Percentiles rank a stretch among this genome's conserved stretches.
Conservation (phyloP, 306 rosid species). For the Dryas octopetala region DNA sequence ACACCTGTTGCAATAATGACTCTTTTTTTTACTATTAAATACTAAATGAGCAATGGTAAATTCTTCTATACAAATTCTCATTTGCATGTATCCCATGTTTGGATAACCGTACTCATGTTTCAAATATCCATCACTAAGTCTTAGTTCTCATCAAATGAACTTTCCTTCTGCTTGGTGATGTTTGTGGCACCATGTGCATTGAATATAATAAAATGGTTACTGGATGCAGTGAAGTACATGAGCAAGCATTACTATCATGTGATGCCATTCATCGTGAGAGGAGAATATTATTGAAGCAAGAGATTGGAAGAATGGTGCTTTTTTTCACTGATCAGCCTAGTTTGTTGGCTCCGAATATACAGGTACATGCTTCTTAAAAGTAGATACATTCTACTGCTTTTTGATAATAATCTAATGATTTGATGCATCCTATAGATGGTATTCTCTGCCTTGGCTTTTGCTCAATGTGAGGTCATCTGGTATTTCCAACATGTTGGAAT, state of each 20-base stretch:
- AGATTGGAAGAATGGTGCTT: constrained; percentile 95
- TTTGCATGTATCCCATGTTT: not conserved
- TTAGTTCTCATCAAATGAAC: not conserved
- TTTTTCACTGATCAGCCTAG: constrained; percentile 96
- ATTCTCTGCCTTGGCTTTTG: constrained; percentile 97
- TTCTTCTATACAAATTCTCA: not conserved
- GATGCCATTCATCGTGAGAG: constrained; percentile 90
- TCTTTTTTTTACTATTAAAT: not conserved
- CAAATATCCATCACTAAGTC: not conserved
- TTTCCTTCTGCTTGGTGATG: constrained; percentile 1
- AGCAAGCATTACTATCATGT: constrained; percentile 80
- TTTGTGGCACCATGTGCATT: constrained; percentile 25
- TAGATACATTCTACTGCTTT: constrained; percentile 1
- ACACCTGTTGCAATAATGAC: not conserved
- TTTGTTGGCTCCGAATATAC: constrained; percentile 93
- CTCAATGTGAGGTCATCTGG: constrained; percentile 96
- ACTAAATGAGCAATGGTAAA: not conserved
- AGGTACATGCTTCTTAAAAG: constrained; percentile 42
- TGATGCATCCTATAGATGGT: constrained; percentile 72
- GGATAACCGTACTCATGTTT: not conserved
- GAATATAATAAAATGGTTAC: constrained; percentile 26
- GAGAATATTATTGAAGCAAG: constrained; percentile 95
- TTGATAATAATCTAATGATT: constrained; percentile 27
- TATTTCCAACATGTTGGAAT: constrained; percentile 93
- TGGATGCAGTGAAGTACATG: constrained; percentile 89